Evolutionary conservation across 2,329 filamentous ascomycete species (phyloP).

Genomic region (Nannizziopsis arthrosporioides): DNA sequence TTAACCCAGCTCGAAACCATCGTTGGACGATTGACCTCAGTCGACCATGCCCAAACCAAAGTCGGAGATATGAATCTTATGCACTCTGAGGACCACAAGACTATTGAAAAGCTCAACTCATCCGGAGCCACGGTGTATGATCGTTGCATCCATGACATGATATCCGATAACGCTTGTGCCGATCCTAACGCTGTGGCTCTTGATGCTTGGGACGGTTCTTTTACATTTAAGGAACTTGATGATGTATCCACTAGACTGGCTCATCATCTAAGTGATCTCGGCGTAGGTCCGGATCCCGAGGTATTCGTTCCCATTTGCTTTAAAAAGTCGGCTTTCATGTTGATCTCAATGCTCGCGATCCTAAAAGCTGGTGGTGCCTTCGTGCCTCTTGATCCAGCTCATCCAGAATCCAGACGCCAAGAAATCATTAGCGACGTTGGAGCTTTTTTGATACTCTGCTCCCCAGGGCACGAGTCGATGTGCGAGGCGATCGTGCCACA

Average conservation of each 20-base stretch:
- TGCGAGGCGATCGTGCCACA: conserved; percentile 8
- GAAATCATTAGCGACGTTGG: conserved; percentile 18
- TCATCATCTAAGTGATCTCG: conserved; percentile 40
- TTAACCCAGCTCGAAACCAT: conserved; percentile 15
- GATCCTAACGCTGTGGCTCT: conserved; percentile 17
- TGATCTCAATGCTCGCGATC: conserved; percentile 33
- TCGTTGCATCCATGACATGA: conserved; percentile 17
- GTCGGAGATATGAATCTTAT: conserved; percentile 13
- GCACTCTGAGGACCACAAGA: conserved; percentile 5
- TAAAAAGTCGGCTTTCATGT: conserved; percentile 62
- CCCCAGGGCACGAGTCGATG: conserved; percentile 9
- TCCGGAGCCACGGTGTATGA: conserved; percentile 15
- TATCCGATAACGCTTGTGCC: conserved; percentile 12
- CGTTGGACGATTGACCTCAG: conserved; percentile 9
- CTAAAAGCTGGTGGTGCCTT: conserved; percentile 25
- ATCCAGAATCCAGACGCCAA: conserved; percentile 20
- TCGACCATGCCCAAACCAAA: conserved; percentile 5
- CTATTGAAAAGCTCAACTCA: conserved; percentile 9
- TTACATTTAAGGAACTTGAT: conserved; percentile 59
- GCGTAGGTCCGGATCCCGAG: conserved; percentile 41
- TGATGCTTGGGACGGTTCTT: conserved; percentile 21
- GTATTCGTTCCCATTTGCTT: conserved; percentile 60
- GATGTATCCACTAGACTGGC: conserved; percentile 52
- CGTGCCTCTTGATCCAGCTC: conserved; percentile 23
- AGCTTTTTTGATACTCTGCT: conserved; percentile 16